These are phyloP conservation scores for Jamesozyma hellenica DNA, from an alignment of 805 yeast genomes.

Conservation along the genomic window DNA sequence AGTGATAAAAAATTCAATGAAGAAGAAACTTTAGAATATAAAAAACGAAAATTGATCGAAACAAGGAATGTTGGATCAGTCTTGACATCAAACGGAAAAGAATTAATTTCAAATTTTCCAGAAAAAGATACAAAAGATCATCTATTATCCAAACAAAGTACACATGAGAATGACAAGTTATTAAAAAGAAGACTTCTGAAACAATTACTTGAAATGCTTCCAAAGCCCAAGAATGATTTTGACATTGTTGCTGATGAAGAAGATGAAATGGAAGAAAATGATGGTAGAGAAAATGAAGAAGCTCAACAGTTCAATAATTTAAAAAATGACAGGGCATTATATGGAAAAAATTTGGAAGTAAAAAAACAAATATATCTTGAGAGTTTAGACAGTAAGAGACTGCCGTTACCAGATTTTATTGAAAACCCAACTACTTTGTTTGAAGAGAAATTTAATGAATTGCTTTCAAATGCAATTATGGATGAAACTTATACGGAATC, in stretches of 20 bases:
- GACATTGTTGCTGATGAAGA: slow-evolving; percentile 33
- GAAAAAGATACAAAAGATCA: not conserved
- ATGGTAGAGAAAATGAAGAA: not conserved
- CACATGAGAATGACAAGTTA: not conserved
- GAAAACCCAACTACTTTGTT: slow-evolving; percentile 9
- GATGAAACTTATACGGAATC: not conserved
- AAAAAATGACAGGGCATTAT: not conserved
- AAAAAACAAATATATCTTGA: not conserved
- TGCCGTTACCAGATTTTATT: slow-evolving; percentile 14
- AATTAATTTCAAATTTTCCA: not conserved
- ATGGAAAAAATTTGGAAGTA: slow-evolving; percentile 7
- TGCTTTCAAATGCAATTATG: slow-evolving; percentile 8
- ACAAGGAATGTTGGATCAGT: slow-evolving; percentile 6
- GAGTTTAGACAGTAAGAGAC: not conserved
- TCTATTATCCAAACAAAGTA: not conserved
- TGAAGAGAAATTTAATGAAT: slow-evolving; percentile 18
- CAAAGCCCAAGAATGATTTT: slow-evolving; percentile 39
- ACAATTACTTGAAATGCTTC: slow-evolving; percentile 27
- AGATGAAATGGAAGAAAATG: slow-evolving; percentile 15
- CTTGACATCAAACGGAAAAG: not conserved
- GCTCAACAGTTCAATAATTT: not conserved
- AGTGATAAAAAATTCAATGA: slow-evolving; percentile 5
- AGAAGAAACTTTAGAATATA: slow-evolving; percentile 23
- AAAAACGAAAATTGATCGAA: slow-evolving; percentile 18
- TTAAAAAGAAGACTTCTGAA: slow-evolving; percentile 8